Base-by-base conservation (phyloP, 495 filamentous ascomycete species). In the Oidiodendron maius region DNA sequence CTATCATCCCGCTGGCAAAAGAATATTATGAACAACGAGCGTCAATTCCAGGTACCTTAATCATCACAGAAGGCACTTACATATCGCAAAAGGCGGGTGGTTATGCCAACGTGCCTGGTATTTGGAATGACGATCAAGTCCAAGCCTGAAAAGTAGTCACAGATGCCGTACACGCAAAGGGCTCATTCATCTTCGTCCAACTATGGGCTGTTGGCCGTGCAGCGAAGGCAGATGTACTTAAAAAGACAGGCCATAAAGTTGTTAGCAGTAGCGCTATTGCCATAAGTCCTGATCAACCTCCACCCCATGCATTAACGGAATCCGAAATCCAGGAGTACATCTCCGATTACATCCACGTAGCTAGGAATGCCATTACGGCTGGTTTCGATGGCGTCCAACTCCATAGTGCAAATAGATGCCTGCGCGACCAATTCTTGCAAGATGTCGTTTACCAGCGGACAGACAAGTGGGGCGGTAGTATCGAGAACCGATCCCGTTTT, bases 301-400 rank as follows among this genome's bases (percentile, higher is more conserved):
- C 57, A 5, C 63, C 61, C 2, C 51, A 18, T 1, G 35, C 35
- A 15, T 18, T 88, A 57, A 76, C 71, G 1, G 61, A 69, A 25
- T 65, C 71, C 1, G 80, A 87, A 35, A 84, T 88, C 51, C 40
- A 67, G 40, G 51, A 63, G 3, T 73, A 59, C 12, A 72, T 86
- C 17, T 43, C 55, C 0, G 74, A 75, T 52, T 86, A 81, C 43
- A 80, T 70, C 6, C 52, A 69, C 13, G 84, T 82, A 11, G 78
- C 84, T 1, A 63, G 68, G 48, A 81, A 78, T 46, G 82, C 83
- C 3, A 67, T 87, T 13, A 66, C 63, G 6, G 85, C 84, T 1
- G 86, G 84, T 12, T 89, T 88, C 47, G 85, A 89, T 54, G 85
- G 82, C 21, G 82, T 90, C 3, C 84, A 90, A 65, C 66, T 88